Base-by-base conservation (phyloP, 257 asterid species). In the Solanum ossicruentum region DNA sequence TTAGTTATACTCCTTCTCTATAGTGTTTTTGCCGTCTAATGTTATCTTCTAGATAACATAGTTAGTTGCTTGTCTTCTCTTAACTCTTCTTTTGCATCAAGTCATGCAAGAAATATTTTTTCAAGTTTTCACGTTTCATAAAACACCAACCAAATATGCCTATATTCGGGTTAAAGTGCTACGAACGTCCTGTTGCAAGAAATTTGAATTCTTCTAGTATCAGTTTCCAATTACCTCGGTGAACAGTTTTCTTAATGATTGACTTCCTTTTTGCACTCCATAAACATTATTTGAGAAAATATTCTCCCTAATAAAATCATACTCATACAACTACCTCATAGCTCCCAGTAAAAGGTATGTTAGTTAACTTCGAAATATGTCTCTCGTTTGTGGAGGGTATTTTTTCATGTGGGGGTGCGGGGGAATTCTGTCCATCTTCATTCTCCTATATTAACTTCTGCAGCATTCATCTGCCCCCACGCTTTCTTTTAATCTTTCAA, bases 1-100 rank as follows among this genome's bases (percentile, higher is more conserved):
- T 94, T 83, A 20, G 94, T 85, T 55, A 55, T 15, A 16, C 21
- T 55, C 60, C 8, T 55, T 7, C 61, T 56, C 21, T 3, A 32
- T 15, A 32, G 75, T 21, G 11, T 67, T 10, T 20, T 45, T 66
- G 47, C 75, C 32, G 49, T 67, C 8, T 28, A 66, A 32, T 3
- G 7, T 66, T 66, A 12, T 7, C 6, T 55, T 55, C 5, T 6
- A 15, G n/a, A 55, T 26, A 12, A 15, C n/a, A 66, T 23, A 61
- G 47, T 32, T 2, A 5, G 41, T 66, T 66, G 45, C 7, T 15
- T 66, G 21, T 13, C 73, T 28, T 66, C 73, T 66, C 73, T 28
- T 7, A 66, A 66, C 21, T 66, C 45, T 66, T 66, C 13, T 1
- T 26, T 28, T 66, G 43, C 36, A 20, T 43, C 56, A 28, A 61